Evolutionary conservation across 2,329 filamentous ascomycete genomes (phyloP).

Genomic region (Cytospora piceicola): DNA sequence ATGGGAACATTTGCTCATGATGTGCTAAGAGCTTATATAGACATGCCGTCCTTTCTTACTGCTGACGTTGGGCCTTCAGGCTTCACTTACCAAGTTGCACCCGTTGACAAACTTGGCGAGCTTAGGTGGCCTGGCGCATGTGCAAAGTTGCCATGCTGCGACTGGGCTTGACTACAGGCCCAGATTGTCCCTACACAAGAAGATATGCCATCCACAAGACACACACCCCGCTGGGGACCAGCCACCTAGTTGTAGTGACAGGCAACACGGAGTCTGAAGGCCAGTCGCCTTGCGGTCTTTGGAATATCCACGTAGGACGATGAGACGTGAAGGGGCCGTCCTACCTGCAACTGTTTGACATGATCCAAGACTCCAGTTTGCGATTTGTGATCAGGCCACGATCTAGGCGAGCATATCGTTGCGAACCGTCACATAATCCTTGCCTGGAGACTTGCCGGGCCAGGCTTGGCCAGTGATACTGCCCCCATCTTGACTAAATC

Average conservation of each 20-base stretch:
- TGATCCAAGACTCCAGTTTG: not conserved
- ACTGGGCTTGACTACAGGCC: not conserved
- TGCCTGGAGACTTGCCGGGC: not conserved
- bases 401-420: not conserved
- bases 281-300: not conserved
- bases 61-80: not conserved
- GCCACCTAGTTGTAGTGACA: constrained; percentile 8
- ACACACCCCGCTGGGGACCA: not conserved
- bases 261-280: constrained; percentile 2
- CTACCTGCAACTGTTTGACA: constrained; percentile 23
- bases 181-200: not conserved
- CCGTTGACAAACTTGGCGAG: constrained; percentile 5
- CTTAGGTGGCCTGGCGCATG: not conserved
- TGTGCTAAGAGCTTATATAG: constrained; percentile 26
- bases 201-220: not conserved
- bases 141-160: constrained; percentile 2
- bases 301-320: constrained; percentile 19
- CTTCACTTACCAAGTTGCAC: constrained; percentile 6
- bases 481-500: not conserved
- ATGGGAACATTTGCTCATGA: constrained; percentile 5
- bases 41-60: not conserved
- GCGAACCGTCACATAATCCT: not conserved
- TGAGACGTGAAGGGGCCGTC: constrained; percentile 14
- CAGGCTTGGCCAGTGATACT: not conserved
- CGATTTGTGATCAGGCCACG: constrained; percentile 1